Evolutionary conservation across 139 green algal species (phyloP).

Genomic region (Coelastrella sp.): DNA sequence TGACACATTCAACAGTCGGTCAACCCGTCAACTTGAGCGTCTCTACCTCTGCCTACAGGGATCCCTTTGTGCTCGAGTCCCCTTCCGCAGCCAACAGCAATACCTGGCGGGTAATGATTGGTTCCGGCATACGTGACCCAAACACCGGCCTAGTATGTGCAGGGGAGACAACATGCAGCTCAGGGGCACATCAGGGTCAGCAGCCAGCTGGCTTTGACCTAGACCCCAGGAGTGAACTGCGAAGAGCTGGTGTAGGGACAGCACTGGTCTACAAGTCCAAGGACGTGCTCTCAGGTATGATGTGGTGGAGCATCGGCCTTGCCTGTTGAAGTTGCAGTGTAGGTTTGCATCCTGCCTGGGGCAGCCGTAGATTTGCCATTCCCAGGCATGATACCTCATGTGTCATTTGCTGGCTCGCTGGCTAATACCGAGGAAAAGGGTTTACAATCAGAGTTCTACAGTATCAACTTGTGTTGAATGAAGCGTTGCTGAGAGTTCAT

Average conservation of each 20-base stretch:
- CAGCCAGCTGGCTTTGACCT: conserved; percentile 12
- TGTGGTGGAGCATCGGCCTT: neutral
- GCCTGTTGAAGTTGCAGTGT: too few relatives aligned
- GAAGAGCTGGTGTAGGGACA: conserved; percentile 6
- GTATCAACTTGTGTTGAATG: too few relatives aligned
- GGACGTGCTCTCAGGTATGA: conserved; percentile 32
- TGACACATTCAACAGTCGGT: too few relatives aligned
- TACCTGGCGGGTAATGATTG: neutral
- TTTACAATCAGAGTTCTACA: too few relatives aligned
- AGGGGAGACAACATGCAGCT: neutral
- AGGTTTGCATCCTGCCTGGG: neutral
- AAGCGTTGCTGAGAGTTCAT: too few relatives aligned
- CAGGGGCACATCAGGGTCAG: neutral
- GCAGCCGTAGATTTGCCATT: neutral
- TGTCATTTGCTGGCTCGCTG: too few relatives aligned
- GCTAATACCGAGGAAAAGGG: too few relatives aligned
- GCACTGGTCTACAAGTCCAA: conserved; percentile 5
- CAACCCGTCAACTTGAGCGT: neutral
- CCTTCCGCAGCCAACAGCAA: neutral
- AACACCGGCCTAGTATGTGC: neutral
- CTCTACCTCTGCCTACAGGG: conserved; percentile 47
- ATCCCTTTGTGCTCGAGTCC: conserved; percentile 73
- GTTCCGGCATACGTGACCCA: conserved; percentile 3
- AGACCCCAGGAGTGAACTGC: neutral
- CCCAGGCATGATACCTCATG: too few relatives aligned